phyloP scores from a whole-genome alignment of 73 alveolate species.

The Paramecium biaurelia region DNA sequence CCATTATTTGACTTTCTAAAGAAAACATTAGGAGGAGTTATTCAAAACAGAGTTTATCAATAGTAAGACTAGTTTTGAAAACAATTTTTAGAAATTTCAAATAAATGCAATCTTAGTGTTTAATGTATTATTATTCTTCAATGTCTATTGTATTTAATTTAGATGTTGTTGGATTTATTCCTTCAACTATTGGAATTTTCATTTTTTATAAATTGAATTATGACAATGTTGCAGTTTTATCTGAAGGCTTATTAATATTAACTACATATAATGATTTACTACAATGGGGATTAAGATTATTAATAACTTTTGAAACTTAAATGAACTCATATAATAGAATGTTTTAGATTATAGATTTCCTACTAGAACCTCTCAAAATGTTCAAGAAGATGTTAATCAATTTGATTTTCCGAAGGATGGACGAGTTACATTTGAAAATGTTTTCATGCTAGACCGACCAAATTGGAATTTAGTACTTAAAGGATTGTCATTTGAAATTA shows the following conservation, averaged over 20 bases:
- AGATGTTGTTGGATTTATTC: background rate
- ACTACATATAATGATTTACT: background rate
- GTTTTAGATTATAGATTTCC: background rate
- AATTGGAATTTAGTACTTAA: conserved; percentile 32
- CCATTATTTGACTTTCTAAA: conserved; percentile 21
- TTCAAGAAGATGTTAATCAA: background rate
- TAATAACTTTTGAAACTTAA: background rate
- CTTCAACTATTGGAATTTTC: background rate
- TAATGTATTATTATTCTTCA: background rate
- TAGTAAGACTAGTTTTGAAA: background rate
- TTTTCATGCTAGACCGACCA: conserved; percentile 11
- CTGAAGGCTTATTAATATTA: background rate
- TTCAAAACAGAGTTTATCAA: conserved; percentile 27
- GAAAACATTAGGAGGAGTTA: conserved; percentile 48
- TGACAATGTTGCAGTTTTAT: background rate
- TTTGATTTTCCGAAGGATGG: background rate
- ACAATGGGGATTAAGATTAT: background rate
- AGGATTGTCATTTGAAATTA: background rate
- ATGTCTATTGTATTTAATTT: background rate
- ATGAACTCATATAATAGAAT: conserved; percentile 13
- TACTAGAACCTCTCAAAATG: background rate
- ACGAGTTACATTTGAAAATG: conserved; percentile 26
- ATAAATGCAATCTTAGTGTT: background rate
- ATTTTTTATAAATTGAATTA: background rate
- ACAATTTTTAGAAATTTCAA: background rate